Percentiles rank a stretch among this genome's conserved stretches.
phyloP scores from a whole-genome alignment of 768 basidiomycete species.

The Pulveroboletus sp. region DNA sequence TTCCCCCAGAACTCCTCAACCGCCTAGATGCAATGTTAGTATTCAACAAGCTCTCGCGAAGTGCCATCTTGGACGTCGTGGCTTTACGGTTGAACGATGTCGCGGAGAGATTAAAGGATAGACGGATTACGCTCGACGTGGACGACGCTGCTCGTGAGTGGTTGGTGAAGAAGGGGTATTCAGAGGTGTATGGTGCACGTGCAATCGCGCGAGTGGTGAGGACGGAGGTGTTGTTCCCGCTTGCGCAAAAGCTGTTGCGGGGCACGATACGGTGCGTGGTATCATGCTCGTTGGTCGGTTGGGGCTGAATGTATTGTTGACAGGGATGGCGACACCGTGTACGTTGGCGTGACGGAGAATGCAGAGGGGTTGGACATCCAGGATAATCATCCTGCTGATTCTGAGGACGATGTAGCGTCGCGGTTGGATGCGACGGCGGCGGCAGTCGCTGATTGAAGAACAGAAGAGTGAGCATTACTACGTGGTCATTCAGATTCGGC shows the following conservation, averaged over 20 bases:
- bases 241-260: conserved; percentile 75
- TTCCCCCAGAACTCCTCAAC: conserved; percentile 89
- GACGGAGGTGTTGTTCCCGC: conserved; percentile 75
- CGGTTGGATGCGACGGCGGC: background rate
- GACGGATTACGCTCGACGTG: conserved; percentile 72
- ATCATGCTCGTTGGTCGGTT: background rate
- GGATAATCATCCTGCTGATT: conserved; percentile 61
- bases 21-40: conserved; percentile 84
- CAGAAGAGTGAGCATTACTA: too few species aligned
- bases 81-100: conserved; percentile 74
- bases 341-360: conserved; percentile 46
- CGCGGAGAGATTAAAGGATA: conserved; percentile 55
- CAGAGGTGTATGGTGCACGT: conserved; percentile 81
- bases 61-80: conserved; percentile 77
- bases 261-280: conserved; percentile 71
- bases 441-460: too few species aligned
- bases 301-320: background rate
- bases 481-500: too few species aligned
- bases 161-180: conserved; percentile 78
- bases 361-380: conserved; percentile 46
- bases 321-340: conserved; percentile 65
- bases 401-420: conserved; percentile 8
- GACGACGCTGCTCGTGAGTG: conserved; percentile 58
- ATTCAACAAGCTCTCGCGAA: conserved; percentile 83
- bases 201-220: conserved; percentile 86